These are phyloP conservation scores for Sophora flavescens DNA, from an alignment of 306 rosid species.

Conservation along the genomic window DNA sequence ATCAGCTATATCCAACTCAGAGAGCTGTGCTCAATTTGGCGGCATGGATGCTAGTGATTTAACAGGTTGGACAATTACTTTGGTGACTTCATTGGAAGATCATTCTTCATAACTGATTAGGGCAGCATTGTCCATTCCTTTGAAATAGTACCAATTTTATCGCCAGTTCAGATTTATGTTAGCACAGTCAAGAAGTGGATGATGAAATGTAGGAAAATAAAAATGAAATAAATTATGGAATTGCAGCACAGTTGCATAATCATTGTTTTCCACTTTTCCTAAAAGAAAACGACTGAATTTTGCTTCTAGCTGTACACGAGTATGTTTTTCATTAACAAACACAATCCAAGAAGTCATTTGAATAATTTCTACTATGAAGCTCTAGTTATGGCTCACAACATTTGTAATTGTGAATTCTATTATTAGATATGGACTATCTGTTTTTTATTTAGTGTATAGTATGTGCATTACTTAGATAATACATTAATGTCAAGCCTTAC, in stretches of 20 bases:
- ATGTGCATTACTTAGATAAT: background rate
- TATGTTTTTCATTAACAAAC: slow-evolving; percentile 24
- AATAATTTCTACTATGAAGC: slow-evolving; percentile 32
- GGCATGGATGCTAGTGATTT: slow-evolving; percentile 88
- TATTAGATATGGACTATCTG: slow-evolving; percentile 3
- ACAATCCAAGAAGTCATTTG: slow-evolving; percentile 6
- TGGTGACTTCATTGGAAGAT: slow-evolving; percentile 35
- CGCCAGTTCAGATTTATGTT: slow-evolving; percentile 25
- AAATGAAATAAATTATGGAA: slow-evolving; percentile 11
- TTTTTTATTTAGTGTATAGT: background rate
- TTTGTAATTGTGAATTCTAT: slow-evolving; percentile 19
- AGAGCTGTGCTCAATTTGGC: slow-evolving; percentile 90
- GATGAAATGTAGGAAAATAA: slow-evolving; percentile 7
- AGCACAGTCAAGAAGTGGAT: slow-evolving; percentile 31
- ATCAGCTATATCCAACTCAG: slow-evolving; percentile 94
- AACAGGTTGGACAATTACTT: slow-evolving; percentile 75
- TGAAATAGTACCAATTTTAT: slow-evolving; percentile 18
- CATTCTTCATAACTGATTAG: slow-evolving; percentile 35
- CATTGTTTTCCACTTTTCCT: slow-evolving; percentile 13
- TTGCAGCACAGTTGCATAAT: background rate
- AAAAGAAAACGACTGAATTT: slow-evolving; percentile 7
- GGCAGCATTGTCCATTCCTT: slow-evolving; percentile 35
- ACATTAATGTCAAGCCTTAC: slow-evolving; percentile 21
- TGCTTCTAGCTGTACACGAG: slow-evolving; percentile 22
- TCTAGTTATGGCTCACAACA: slow-evolving; percentile 12